Evolutionary conservation across 1,139 yeast genomes (phyloP).

Genomic region (Zygosaccharomyces sapae): DNA sequence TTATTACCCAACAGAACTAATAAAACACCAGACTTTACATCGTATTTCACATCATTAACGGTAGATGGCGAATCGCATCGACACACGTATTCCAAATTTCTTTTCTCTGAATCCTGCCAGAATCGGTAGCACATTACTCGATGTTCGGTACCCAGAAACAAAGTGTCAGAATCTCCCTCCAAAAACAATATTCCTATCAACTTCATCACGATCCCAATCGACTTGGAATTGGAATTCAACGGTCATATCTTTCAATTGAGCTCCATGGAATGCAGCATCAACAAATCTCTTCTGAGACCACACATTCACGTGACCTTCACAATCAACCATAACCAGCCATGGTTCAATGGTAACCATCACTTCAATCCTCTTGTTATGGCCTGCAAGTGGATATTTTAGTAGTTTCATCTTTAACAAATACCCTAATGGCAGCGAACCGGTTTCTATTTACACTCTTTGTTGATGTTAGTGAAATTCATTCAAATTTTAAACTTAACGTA

Average conservation of each 20-base stretch:
- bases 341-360: conserved; percentile 26
- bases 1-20: conserved; percentile 26
- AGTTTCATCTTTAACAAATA: conserved; percentile 32
- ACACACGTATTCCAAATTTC: conserved; percentile 11
- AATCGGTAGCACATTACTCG: conserved; percentile 15
- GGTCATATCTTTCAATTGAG: conserved; percentile 22
- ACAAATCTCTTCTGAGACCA: conserved; percentile 38
- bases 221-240: conserved; percentile 14
- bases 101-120: conserved; percentile 17
- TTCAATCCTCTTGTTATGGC: conserved; percentile 21
- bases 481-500: not conserved
- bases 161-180: conserved; percentile 13
- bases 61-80: conserved; percentile 21
- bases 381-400: conserved; percentile 35
- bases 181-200: conserved; percentile 17
- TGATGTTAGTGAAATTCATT: not conserved
- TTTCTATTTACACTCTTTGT: not conserved
- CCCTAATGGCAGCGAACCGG: not conserved
- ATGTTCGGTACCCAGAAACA: conserved; percentile 29
- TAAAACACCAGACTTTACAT: conserved; percentile 16
- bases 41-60: conserved; percentile 33
- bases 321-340: conserved; percentile 20
- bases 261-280: conserved; percentile 33
- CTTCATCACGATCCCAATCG: conserved; percentile 10
- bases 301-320: conserved; percentile 40